These are phyloP conservation scores for Bipolaris oryzae DNA, from an alignment of 2,329 filamentous ascomycete species.

Conservation along the genomic window DNA sequence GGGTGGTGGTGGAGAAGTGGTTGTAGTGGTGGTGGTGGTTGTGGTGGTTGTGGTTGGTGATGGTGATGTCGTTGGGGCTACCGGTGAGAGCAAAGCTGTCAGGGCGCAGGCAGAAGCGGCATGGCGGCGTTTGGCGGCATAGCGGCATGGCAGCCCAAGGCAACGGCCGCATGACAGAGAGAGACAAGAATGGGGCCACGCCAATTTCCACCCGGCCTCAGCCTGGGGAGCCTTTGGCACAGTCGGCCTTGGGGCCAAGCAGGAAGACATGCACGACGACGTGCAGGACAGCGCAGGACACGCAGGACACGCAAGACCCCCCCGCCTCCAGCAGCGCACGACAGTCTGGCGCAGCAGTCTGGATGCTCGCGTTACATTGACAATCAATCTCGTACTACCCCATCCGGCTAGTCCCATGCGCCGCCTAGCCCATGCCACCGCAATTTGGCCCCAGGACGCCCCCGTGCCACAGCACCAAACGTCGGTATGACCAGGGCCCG, in stretches of 20 bases:
- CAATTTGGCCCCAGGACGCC: slow-evolving; percentile 28
- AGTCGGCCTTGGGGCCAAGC: slow-evolving; percentile 1
- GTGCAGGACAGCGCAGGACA: slow-evolving; percentile 7
- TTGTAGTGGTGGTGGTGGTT: not conserved
- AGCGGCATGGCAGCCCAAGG: slow-evolving; percentile 8
- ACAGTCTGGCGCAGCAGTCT: slow-evolving; percentile 8
- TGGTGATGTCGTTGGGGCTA: not conserved
- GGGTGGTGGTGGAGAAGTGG: no score
- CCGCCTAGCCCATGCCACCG: slow-evolving; percentile 25
- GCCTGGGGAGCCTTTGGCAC: slow-evolving; percentile 1
- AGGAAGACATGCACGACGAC: not conserved
- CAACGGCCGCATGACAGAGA: slow-evolving; percentile 4
- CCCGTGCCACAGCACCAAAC: slow-evolving; percentile 28
- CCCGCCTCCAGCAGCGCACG: not conserved
- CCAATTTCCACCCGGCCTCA: slow-evolving; percentile 9
- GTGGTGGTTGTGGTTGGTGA: not conserved
- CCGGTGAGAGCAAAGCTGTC: slow-evolving; percentile 30
- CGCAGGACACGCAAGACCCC: not conserved
- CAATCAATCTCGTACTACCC: slow-evolving; percentile 21
- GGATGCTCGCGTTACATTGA: slow-evolving; percentile 20
- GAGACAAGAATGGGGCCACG: slow-evolving; percentile 20
- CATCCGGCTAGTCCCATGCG: slow-evolving; percentile 23
- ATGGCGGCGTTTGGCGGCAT: slow-evolving; percentile 6
- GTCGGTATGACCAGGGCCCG: slow-evolving; percentile 28
- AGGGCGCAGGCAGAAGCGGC: slow-evolving; percentile 10